These are phyloP conservation scores for Carnegiea gigantea DNA, from an alignment of 179 eudicot genomes.

Conservation along the genomic window DNA sequence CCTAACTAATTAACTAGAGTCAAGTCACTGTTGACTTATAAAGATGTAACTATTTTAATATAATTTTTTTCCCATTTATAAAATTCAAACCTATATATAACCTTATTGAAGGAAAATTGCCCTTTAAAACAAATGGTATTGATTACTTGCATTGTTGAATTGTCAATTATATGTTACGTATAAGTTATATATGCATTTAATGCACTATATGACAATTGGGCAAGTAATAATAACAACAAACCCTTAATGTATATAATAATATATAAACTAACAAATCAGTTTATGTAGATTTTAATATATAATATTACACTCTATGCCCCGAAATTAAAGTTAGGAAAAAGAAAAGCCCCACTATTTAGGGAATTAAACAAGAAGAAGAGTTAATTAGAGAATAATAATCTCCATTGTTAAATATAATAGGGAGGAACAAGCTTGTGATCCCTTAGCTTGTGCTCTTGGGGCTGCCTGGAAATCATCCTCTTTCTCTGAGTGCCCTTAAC, in stretches of 20 bases:
- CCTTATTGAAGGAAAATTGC: no score
- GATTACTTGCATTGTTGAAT: no score
- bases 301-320: no score
- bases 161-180: not conserved
- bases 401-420: slow-evolving; percentile 14
- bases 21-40: no score
- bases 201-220: not conserved
- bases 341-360: slow-evolving; percentile 20
- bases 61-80: no score
- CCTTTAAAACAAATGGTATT: no score
- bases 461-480: slow-evolving; percentile 24
- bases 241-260: not conserved
- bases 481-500: slow-evolving; percentile 29
- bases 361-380: slow-evolving; percentile 5
- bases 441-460: slow-evolving; percentile 24
- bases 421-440: slow-evolving; percentile 32
- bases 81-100: no score
- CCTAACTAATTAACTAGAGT: no score
- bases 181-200: slow-evolving; percentile 13
- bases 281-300: not conserved
- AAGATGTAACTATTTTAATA: no score
- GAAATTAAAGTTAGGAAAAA: not conserved
- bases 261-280: not conserved
- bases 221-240: slow-evolving; percentile 10
- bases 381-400: not conserved